A percentile compares a stretch with the other conserved stretches of the same genome.
Evolutionary conservation across 2,329 filamentous ascomycete species (phyloP).

Genomic region (Aspergillus sp.): DNA sequence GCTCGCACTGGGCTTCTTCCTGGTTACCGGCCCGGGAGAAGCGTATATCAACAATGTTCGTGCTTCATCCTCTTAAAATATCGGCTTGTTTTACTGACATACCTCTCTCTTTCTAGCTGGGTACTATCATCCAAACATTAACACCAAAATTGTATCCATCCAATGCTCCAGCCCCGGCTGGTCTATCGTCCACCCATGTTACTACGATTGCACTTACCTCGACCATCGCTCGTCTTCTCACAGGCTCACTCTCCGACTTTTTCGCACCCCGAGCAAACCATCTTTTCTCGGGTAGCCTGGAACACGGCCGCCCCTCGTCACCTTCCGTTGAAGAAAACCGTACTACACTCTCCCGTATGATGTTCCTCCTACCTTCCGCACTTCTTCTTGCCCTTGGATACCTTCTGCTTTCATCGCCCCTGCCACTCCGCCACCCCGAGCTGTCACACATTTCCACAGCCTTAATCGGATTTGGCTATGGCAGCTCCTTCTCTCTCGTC

Average conservation of each 20-base stretch:
- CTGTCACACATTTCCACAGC: slow-evolving; percentile 84
- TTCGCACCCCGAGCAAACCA: slow-evolving; percentile 66
- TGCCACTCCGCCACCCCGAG: slow-evolving; percentile 70
- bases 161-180: slow-evolving; percentile 49
- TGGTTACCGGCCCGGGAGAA: slow-evolving; percentile 92
- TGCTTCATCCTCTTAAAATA: neutral
- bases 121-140: slow-evolving; percentile 85
- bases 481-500: slow-evolving; percentile 81
- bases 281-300: slow-evolving; percentile 49
- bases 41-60: slow-evolving; percentile 87
- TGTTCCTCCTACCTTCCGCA: slow-evolving; percentile 72
- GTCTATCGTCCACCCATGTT: slow-evolving; percentile 73
- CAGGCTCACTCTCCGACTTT: slow-evolving; percentile 82
- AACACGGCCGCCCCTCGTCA: slow-evolving; percentile 35
- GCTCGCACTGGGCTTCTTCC: slow-evolving; percentile 83
- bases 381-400: slow-evolving; percentile 71
- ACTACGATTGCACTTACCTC: slow-evolving; percentile 88
- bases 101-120: slow-evolving; percentile 49
- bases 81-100: neutral
- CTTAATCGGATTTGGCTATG: slow-evolving; percentile 85
- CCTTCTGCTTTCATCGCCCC: slow-evolving; percentile 70
- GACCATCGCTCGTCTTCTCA: slow-evolving; percentile 83
- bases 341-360: slow-evolving; percentile 68
- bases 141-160: slow-evolving; percentile 58
- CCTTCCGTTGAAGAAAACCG: slow-evolving; percentile 20